Evolutionary conservation across 371 early-diverging fungal genomes (phyloP).

Genomic region (Mucor sp.): DNA sequence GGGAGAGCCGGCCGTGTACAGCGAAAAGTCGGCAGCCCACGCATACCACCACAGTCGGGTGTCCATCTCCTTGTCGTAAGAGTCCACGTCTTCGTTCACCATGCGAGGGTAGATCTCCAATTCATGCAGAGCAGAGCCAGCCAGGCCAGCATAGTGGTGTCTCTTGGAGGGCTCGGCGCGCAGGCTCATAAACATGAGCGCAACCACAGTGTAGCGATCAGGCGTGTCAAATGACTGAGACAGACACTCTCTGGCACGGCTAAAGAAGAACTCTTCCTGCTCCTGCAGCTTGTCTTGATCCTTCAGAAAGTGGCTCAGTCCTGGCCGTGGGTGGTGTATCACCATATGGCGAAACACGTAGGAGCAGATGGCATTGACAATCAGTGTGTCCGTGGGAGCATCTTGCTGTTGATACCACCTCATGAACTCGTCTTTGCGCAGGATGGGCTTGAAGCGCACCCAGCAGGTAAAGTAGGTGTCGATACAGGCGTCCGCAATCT

Average conservation of each 20-base stretch:
- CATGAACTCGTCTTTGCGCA: slow-evolving; percentile 36
- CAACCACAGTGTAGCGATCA: slow-evolving; percentile 32
- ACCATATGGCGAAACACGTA: slow-evolving; percentile 37
- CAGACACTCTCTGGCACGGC: slow-evolving; percentile 33
- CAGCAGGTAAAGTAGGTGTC: slow-evolving; percentile 38
- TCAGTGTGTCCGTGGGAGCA: slow-evolving; percentile 27
- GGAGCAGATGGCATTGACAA: slow-evolving; percentile 44
- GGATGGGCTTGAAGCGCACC: slow-evolving; percentile 35
- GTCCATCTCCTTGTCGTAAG: slow-evolving; percentile 37
- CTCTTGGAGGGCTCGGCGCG: slow-evolving; percentile 27
- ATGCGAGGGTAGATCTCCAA: slow-evolving; percentile 31
- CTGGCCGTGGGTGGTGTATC: slow-evolving; percentile 29
- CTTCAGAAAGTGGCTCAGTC: slow-evolving; percentile 18
- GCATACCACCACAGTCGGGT: slow-evolving; percentile 46
- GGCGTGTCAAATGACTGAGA: slow-evolving; percentile 38
- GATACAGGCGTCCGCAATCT: slow-evolving; percentile 36
- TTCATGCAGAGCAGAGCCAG: slow-evolving; percentile 31
- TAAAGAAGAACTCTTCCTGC: slow-evolving; percentile 40
- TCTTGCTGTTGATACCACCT: slow-evolving; percentile 28
- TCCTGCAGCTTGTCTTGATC: slow-evolving; percentile 33
- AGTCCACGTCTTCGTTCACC: slow-evolving; percentile 24
- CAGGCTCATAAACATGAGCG: slow-evolving; percentile 27
- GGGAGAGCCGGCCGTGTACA: slow-evolving; percentile 31
- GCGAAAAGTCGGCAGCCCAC: slow-evolving; percentile 37
- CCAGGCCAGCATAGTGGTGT: slow-evolving; percentile 39